Conservation (phyloP, 1,139 yeast species). For the Hemisphaericaspora subhashii region DNA sequence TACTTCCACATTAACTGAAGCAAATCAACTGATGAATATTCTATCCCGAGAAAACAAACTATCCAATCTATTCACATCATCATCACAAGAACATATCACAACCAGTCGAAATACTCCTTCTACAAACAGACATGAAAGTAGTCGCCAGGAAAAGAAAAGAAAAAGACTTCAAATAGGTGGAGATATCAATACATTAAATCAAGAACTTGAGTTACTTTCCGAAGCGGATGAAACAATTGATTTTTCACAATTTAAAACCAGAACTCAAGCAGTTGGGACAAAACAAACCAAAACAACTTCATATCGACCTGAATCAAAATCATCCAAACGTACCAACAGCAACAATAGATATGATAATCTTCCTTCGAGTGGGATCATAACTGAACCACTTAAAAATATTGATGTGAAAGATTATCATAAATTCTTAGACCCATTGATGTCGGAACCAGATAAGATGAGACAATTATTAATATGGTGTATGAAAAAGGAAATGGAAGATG, state of each 20-base stretch:
- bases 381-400: conserved; percentile 67
- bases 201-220: conserved; percentile 1
- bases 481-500: conserved; percentile 47
- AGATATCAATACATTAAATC: neutral
- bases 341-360: no score
- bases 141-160: neutral
- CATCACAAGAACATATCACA: conserved; percentile 1
- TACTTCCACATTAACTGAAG: no score
- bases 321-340: no score
- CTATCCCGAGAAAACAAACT: conserved; percentile 2
- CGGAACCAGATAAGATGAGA: conserved; percentile 74
- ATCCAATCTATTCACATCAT: neutral
- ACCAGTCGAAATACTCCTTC: neutral
- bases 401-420: conserved; percentile 58
- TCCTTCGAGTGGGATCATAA: conserved; percentile 24
- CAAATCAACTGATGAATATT: neutral
- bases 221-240: conserved; percentile 1
- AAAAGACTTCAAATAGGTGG: neutral
- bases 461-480: conserved; percentile 72
- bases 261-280: neutral
- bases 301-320: no score
- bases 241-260: neutral
- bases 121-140: neutral
- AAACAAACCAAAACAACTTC: neutral
- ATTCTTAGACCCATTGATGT: conserved; percentile 58